Percentiles rank a stretch among this genome's conserved stretches.
Conservation (phyloP, 768 basidiomycete species). For the Rhodotorula paludigena region DNA sequence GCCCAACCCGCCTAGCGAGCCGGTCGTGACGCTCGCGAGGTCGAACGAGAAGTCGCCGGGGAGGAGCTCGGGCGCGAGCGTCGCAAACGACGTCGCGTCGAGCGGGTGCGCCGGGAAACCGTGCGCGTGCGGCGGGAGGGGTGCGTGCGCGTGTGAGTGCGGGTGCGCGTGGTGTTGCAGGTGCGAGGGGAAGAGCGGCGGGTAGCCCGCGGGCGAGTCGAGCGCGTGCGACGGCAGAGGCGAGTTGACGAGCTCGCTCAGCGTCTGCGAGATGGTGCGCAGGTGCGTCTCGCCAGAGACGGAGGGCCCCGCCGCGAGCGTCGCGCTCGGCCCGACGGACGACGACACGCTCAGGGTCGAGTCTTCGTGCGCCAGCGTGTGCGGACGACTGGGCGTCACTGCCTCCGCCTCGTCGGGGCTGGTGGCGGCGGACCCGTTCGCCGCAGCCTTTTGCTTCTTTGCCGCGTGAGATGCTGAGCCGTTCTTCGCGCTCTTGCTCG, state of each 20-base stretch:
- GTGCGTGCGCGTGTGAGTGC: too few relatives aligned
- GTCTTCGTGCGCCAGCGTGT: too few relatives aligned
- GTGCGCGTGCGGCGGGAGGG: too few relatives aligned
- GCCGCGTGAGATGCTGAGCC: too few relatives aligned
- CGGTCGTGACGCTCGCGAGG: background rate
- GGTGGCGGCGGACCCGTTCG: too few relatives aligned
- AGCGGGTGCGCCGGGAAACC: background rate
- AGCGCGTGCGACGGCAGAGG: background rate
- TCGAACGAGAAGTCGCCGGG: conserved; percentile 9
- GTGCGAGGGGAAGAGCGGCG: background rate
- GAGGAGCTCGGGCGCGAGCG: background rate
- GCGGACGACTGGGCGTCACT: too few relatives aligned
- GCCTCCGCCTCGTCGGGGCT: background rate
- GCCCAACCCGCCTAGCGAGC: background rate
- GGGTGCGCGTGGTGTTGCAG: background rate
- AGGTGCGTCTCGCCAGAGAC: too few relatives aligned
- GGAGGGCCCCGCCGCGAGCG: background rate
- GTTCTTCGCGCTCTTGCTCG: background rate
- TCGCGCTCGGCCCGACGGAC: background rate
- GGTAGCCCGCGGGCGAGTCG: background rate
- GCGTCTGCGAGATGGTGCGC: background rate
- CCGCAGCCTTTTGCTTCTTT: too few relatives aligned
- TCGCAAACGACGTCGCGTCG: background rate
- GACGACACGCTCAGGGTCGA: too few relatives aligned
- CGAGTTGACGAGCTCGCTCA: conserved; percentile 4